Conservation (phyloP, 2,329 filamentous ascomycete species). For the Botryotinia globosa region DNA sequence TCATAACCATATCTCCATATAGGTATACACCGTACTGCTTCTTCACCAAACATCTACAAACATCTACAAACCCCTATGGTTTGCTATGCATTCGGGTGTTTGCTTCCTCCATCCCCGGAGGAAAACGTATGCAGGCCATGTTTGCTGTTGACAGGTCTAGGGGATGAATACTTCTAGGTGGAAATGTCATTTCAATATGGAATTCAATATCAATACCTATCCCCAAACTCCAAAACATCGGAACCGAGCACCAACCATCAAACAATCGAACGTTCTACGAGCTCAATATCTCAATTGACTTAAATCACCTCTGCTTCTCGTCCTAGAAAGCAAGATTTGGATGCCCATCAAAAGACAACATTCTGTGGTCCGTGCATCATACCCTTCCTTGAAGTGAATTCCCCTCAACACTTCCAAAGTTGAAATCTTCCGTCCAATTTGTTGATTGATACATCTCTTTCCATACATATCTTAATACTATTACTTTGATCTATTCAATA, state of each 20-base stretch:
- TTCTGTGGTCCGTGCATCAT: slow-evolving; percentile 3
- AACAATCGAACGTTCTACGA: background rate
- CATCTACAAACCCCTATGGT: background rate
- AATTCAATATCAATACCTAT: background rate
- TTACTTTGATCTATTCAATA: background rate
- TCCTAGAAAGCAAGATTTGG: background rate
- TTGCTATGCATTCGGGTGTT: background rate
- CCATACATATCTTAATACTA: background rate
- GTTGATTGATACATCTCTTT: background rate
- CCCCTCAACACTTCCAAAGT: background rate
- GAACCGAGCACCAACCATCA: background rate
- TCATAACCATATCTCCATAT: background rate
- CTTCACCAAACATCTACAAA: background rate
- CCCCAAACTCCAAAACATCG: background rate
- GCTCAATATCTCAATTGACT: background rate
- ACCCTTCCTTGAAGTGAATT: slow-evolving; percentile 1
- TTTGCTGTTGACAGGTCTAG: background rate
- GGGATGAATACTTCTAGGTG: background rate
- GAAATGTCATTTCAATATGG: background rate
- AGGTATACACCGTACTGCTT: background rate
- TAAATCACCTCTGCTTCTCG: background rate
- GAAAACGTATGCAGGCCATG: background rate
- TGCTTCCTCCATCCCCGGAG: background rate
- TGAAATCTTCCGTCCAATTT: background rate
- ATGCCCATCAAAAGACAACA: background rate